Conservation (phyloP, 2,329 filamentous ascomycete species). For the Capronia coronata region DNA sequence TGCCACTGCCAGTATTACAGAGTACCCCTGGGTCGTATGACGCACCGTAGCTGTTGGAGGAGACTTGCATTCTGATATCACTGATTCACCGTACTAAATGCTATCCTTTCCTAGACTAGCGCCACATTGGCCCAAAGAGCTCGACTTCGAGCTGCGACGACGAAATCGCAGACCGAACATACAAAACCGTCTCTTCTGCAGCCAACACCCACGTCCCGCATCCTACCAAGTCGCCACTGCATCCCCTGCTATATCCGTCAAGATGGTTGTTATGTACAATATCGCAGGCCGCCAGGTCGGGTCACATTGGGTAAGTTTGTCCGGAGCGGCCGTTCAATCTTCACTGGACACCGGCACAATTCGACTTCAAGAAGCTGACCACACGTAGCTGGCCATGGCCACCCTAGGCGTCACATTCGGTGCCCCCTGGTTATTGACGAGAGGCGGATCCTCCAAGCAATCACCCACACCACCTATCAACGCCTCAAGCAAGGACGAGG, state of each 20-base stretch:
- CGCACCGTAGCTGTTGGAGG: background rate
- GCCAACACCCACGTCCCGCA: background rate
- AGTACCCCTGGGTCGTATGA: background rate
- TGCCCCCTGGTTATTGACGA: constrained; percentile 41
- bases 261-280: constrained; percentile 48
- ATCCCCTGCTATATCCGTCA: constrained; percentile 29
- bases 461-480: constrained; percentile 54
- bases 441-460: constrained; percentile 44
- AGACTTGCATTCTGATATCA: background rate
- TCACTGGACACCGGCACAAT: background rate
- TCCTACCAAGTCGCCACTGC: background rate
- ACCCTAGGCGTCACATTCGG: constrained; percentile 48
- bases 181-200: background rate
- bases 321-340: background rate
- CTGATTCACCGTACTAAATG: background rate
- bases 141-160: background rate
- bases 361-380: constrained; percentile 10
- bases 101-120: background rate
- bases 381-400: constrained; percentile 54
- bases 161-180: background rate
- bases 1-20: background rate
- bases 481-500: constrained; percentile 60
- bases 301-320: constrained; percentile 43
- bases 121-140: background rate
- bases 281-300: constrained; percentile 48